Evolutionary conservation across 805 yeast species (phyloP).

Genomic region (Isabelozyma rhagii): DNA sequence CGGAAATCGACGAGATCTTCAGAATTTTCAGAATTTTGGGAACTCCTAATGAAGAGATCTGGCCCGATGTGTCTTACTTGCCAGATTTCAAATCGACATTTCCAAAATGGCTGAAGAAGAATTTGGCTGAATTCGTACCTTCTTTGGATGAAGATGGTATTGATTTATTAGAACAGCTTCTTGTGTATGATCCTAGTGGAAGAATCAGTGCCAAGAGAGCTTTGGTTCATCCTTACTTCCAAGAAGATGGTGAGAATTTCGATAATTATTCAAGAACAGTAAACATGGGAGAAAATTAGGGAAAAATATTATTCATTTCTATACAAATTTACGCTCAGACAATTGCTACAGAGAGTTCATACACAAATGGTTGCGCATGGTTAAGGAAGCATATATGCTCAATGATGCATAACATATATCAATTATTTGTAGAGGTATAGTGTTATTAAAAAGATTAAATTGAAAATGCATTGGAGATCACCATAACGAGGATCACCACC

Average conservation of each 20-base stretch:
- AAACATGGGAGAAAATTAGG: not conserved
- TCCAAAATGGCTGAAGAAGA: conserved; percentile 83
- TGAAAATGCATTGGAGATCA: not conserved
- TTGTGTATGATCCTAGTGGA: conserved; percentile 89
- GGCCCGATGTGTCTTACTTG: conserved; percentile 91
- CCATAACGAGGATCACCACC: not conserved
- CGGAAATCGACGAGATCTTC: conserved; percentile 95
- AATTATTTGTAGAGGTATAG: not conserved
- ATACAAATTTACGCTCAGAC: too few relatives aligned
- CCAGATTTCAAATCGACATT: conserved; percentile 93
- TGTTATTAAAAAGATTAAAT: too few relatives aligned
- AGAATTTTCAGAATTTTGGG: conserved; percentile 90
- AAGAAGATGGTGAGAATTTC: conserved; percentile 41
- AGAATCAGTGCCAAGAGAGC: conserved; percentile 95
- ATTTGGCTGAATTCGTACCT: conserved; percentile 70
- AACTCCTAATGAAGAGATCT: conserved; percentile 85
- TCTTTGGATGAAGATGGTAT: conserved; percentile 79
- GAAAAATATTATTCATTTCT: not conserved
- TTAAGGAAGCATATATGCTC: too few relatives aligned
- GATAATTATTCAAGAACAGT: conserved; percentile 32
- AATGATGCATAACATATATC: too few relatives aligned
- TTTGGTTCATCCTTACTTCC: conserved; percentile 81
- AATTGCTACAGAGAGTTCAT: too few relatives aligned
- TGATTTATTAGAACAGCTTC: conserved; percentile 72
- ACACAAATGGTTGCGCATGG: too few relatives aligned